phyloP scores from a whole-genome alignment of 495 filamentous ascomycete genomes.

The Neurospora sublineolata region DNA sequence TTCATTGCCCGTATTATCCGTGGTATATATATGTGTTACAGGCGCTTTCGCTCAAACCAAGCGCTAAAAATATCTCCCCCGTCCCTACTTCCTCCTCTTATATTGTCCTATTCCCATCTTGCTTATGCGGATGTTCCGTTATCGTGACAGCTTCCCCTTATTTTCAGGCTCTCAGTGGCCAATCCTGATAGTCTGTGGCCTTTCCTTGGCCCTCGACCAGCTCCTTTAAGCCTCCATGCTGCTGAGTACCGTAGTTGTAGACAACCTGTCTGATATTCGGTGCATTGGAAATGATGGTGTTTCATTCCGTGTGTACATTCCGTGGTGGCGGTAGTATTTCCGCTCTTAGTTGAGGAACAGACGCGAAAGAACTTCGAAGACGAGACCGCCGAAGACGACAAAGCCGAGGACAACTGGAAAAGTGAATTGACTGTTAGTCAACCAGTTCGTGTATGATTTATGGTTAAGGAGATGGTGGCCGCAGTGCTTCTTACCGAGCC shows the following conservation, averaged over 20 bases:
- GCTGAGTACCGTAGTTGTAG: neutral
- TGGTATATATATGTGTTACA: neutral
- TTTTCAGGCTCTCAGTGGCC: neutral
- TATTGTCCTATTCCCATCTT: neutral
- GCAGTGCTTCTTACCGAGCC: constrained; percentile 58
- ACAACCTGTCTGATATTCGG: neutral
- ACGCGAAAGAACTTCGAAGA: constrained; percentile 68
- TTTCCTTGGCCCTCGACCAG: neutral
- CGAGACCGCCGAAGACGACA: constrained; percentile 69
- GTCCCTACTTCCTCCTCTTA: neutral
- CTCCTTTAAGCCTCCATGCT: neutral
- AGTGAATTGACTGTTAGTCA: neutral
- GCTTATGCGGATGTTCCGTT: neutral
- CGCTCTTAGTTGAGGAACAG: constrained; percentile 49
- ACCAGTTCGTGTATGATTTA: neutral
- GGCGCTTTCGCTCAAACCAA: neutral
- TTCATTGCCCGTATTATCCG: neutral
- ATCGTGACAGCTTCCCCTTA: neutral
- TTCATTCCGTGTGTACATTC: neutral
- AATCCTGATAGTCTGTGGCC: neutral
- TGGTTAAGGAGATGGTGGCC: constrained; percentile 2
- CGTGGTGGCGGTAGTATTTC: neutral
- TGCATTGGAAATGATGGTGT: neutral
- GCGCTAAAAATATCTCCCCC: neutral
- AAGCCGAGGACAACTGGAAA: constrained; percentile 61